Evolutionary conservation across 2,329 filamentous ascomycete species (phyloP), one percentile per base, ranked within the genome.

Genomic region (Chrysoporthe cubensis): DNA sequence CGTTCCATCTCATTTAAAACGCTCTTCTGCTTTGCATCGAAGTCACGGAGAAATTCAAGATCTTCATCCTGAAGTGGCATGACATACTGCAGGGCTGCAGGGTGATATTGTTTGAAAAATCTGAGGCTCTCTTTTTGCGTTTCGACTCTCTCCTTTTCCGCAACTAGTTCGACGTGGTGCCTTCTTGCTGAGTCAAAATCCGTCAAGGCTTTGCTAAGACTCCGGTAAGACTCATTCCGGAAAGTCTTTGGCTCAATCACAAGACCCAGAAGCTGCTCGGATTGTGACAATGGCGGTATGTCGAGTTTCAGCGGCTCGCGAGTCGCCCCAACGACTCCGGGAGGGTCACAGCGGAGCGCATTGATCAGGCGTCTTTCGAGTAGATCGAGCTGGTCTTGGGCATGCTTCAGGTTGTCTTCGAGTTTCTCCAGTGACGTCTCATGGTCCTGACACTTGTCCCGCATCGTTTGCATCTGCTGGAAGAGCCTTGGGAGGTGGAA

Each of bases 41-140:
- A 86, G 18, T 81, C 77, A 32, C 74, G 74, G 4, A 86, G 75
- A 70, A 85, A 84, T 9, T 84, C 81, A 5, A 78, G 67, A 52
- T 83, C 71, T 37, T 74, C 73, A 4, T 61, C 64, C 61, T 73
- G 70, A 32, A 75, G 66, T 9, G 74, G 37, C 44, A 26, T 26
- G 11, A 54, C 4, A 26, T 54, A 11, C 26, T 26, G 50, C 21
- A 54, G 50, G 26, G 50, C 50, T 26, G 50, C n/a, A 11, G 50
- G 50, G 50, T 54, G 50, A 54, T 54, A 32, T 26, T 54, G n/a
- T n/a, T 54, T 4, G n/a, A 54, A 54, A 26, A 54, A 13, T 26
- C n/a, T 21, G n/a, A 54, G 5, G 11, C 26, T 18, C 18, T 9
- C n/a, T 54, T 26, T 21, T 32, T 26, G 18, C 26, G 8, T n/a